Evolutionary conservation across 805 yeast species (phyloP), one percentile per base, ranked within the genome.

Genomic region (Starmerella sp.): DNA sequence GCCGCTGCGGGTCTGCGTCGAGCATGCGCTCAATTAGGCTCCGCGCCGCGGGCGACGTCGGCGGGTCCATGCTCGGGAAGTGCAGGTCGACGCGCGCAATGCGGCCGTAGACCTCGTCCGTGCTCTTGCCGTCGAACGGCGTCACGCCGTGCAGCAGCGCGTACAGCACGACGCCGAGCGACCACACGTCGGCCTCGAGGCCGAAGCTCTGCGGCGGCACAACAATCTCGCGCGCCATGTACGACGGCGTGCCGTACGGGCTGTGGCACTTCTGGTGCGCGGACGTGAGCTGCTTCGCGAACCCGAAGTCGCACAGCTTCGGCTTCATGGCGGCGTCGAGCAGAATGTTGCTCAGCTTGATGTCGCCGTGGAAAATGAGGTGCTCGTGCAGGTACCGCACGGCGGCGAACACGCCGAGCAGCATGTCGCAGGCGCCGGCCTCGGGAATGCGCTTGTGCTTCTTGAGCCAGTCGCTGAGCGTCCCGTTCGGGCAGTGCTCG

Each of bases 221-320:
- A 60, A 91, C 75, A 28, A 93, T 95, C 72, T 91, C 98, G 5
- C 97, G 98, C 0, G 98, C 98, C 69, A 93, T 91, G 69, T 93
- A 93, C 69, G 91, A 89, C 57, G 97, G 97, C 29, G 98, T 91
- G 52, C 98, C 98, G 69, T 97, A 93, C 54, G 91, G 85, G 46
- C 96, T 88, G 66, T 82, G 86, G 66, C 89, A 86, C 62, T 86
- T 79, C 49, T 86, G 86, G 54, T 78, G 78, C 32, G 77, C 74
- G n/a, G 81, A 74, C 48, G 83, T 83, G 57, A 91, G 76, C 14
- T 86, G 84, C 1, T 96, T 86, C 17, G 98, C 97, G 59, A 91
- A 77, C 30, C 98, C 98, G 72, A 91, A 93, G 70, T 91, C 98
- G 61, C 97, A 97, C 58, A 91, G 83, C 67, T 90, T 91, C 65